phyloP scores from a whole-genome alignment of 352 stramenopile genomes.

The Phytophthora pinifolia region DNA sequence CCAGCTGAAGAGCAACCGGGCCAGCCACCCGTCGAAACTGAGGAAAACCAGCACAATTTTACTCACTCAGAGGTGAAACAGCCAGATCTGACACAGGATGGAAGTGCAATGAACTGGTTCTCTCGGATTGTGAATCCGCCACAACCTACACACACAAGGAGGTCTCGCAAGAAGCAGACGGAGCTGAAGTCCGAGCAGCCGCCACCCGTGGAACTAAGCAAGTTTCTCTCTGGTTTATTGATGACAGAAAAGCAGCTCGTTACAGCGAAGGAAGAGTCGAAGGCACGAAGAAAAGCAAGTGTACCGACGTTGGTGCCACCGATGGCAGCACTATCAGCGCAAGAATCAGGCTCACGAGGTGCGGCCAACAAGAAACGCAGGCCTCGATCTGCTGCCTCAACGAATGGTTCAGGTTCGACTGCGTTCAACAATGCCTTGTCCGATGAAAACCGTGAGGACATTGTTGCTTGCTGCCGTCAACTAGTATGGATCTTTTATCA shows the following conservation, averaged over 20 bases:
- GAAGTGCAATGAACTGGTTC: conserved; percentile 18
- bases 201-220: conserved; percentile 1
- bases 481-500: conserved; percentile 62
- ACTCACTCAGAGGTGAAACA: neutral
- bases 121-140: conserved; percentile 23
- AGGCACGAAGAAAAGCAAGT: conserved; percentile 36
- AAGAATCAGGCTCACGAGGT: conserved; percentile 4
- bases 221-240: conserved; percentile 39
- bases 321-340: neutral
- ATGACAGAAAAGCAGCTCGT: conserved; percentile 39
- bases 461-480: conserved; percentile 28
- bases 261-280: conserved; percentile 31
- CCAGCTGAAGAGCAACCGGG: conserved; percentile 1
- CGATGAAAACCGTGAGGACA: conserved; percentile 17
- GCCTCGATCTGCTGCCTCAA: conserved; percentile 13
- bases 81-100: conserved; percentile 2
- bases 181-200: conserved; percentile 17
- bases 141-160: conserved; percentile 6
- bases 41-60: conserved; percentile 26
- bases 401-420: conserved; percentile 1
- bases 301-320: conserved; percentile 35
- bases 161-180: conserved; percentile 15
- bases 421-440: neutral
- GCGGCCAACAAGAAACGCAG: conserved; percentile 7
- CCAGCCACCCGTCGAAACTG: conserved; percentile 6